A percentile compares a stretch with the other conserved stretches of the same genome.
These are phyloP conservation scores for Neurospora sp. DNA, from an alignment of 495 filamentous ascomycete genomes.

Conservation along the genomic window DNA sequence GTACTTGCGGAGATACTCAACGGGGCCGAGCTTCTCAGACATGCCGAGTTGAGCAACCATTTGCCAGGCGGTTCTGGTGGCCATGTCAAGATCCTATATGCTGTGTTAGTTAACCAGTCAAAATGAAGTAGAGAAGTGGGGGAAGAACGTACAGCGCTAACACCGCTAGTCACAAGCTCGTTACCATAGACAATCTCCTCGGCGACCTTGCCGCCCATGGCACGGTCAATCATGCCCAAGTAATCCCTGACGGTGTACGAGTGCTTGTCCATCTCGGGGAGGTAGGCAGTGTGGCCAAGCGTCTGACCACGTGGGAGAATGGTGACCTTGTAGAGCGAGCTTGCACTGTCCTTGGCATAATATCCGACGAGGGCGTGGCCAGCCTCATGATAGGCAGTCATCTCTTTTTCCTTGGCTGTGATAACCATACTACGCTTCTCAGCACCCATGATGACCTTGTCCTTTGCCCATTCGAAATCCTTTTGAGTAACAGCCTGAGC, in stretches of 20 bases:
- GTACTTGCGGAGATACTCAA: slow-evolving; percentile 74
- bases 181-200: slow-evolving; percentile 86
- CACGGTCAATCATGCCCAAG: slow-evolving; percentile 65
- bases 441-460: slow-evolving; percentile 96
- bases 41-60: slow-evolving; percentile 86
- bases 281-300: slow-evolving; percentile 71
- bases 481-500: slow-evolving; percentile 57
- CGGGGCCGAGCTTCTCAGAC: slow-evolving; percentile 78
- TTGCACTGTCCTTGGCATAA: slow-evolving; percentile 56
- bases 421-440: slow-evolving; percentile 83
- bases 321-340: slow-evolving; percentile 88
- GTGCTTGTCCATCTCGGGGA: slow-evolving; percentile 86
- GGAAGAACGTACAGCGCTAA: slow-evolving; percentile 50
- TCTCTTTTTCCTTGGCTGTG: slow-evolving; percentile 70
- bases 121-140: neutral
- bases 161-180: slow-evolving; percentile 79
- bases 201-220: slow-evolving; percentile 87
- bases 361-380: slow-evolving; percentile 86
- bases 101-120: slow-evolving; percentile 11
- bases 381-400: slow-evolving; percentile 96
- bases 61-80: slow-evolving; percentile 66
- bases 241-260: slow-evolving; percentile 65
- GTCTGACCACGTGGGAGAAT: slow-evolving; percentile 83
- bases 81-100: slow-evolving; percentile 65
- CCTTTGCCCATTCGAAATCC: slow-evolving; percentile 95